Evolutionary conservation across 2,329 filamentous ascomycete genomes (phyloP), one percentile per base, ranked within the genome.

Genomic region (Xylaria sp.): DNA sequence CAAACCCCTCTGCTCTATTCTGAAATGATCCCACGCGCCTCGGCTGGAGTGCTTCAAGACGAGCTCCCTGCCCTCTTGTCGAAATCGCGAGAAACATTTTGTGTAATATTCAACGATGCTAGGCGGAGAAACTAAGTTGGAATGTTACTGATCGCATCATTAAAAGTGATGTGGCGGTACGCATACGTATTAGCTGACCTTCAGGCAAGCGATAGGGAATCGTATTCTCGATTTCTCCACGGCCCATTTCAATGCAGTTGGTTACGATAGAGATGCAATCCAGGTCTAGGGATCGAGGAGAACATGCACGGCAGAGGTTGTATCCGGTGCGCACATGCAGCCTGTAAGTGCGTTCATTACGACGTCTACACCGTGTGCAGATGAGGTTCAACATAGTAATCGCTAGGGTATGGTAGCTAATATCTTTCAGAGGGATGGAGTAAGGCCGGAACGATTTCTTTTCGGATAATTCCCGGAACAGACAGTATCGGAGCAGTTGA

Each of bases 111-210:
- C 31, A 21, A 33, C 43, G 13, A 47, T n/a, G n/a, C 29, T 55
- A 31, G 43, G 52, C 9, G 7, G 15, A 29, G 31, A 47, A 38
- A 56, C 54, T 56, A 41, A n/a, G 15, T 41, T 21, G 37, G 5
- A 23, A 21, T 4, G 15, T 54, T 44, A 54, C 19, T 35, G 8
- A 9, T 4, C 46, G 29, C 29, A 49, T 49, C 29, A 1, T 35
- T 35, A n/a, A 40, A 4, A 15, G 7, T 40, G 19, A n/a, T 49
- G 17, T n/a, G 25, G 15, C 6, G 19, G n/a, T n/a, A 53, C 7
- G 54, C 56, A 23, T 58, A 58, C 56, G 31, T 29, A 52, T 46
- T 6, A 58, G 15, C 25, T 46, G 56, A 29, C 56, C 56, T 10
- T 37, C n/a, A 9, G 56, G 56, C 11, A 52, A 21, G 47, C 56